Percentiles rank a stretch among this genome's conserved stretches.
These are phyloP conservation scores for Arthrobotrys sphaeroides DNA, from an alignment of 2,329 filamentous ascomycete genomes.

Conservation along the genomic window DNA sequence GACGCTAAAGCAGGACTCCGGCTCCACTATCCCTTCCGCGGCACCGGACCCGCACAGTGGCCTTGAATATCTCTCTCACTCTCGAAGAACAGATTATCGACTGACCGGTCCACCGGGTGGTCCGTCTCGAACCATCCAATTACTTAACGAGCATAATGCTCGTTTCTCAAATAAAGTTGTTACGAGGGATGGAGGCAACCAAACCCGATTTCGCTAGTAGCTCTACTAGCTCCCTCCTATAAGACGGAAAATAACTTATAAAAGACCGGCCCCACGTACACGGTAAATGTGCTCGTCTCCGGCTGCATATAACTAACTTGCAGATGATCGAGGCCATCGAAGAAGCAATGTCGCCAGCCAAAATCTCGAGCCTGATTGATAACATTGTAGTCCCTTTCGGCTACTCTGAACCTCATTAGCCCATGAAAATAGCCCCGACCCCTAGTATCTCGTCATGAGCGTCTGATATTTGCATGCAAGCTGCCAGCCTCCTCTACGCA, in stretches of 20 bases:
- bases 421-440: neutral
- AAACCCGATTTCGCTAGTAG: neutral
- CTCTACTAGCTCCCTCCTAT: neutral
- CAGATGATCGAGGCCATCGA: too few relatives aligned
- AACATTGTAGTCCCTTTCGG: neutral
- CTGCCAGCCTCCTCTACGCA: neutral
- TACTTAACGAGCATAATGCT: neutral
- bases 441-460: constrained; percentile 9
- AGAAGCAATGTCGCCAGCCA: neutral
- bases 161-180: neutral
- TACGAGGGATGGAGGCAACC: neutral
- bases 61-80: neutral
- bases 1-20: constrained; percentile 1
- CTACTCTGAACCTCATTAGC: neutral
- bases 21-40: neutral
- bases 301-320: too few relatives aligned
- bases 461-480: constrained; percentile 3
- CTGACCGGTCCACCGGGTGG: neutral
- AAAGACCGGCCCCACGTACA: neutral
- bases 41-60: neutral
- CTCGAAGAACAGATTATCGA: constrained; percentile 16
- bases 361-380: neutral
- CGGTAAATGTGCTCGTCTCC: neutral
- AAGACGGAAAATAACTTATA: neutral
- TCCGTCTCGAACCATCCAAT: neutral